Evolutionary conservation across 2,329 filamentous ascomycete species (phyloP).

Genomic region (Pestalotiopsis sp.): DNA sequence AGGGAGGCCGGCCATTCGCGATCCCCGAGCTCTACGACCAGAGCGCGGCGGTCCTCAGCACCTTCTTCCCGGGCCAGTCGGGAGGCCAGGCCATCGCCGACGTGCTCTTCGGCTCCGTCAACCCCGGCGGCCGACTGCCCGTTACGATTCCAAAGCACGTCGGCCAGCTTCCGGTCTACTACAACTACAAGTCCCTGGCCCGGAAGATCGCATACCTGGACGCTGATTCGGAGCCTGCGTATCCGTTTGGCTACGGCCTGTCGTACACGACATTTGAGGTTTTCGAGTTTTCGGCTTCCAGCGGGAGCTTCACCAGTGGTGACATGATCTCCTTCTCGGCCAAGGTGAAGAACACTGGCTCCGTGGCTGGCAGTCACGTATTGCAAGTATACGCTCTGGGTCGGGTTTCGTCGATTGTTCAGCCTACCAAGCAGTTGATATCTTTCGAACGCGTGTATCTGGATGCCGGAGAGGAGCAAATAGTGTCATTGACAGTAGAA

Average conservation of each 20-base stretch:
- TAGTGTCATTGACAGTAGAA: constrained; percentile 38
- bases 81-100: constrained; percentile 39
- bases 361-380: constrained; percentile 38
- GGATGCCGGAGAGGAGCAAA: constrained; percentile 31
- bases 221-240: constrained; percentile 30
- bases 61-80: constrained; percentile 38
- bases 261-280: constrained; percentile 36
- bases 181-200: constrained; percentile 36
- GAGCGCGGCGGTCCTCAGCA: constrained; percentile 41
- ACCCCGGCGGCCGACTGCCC: constrained; percentile 37
- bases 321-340: constrained; percentile 39
- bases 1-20: constrained; percentile 44
- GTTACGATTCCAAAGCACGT: constrained; percentile 37
- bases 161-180: constrained; percentile 38
- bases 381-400: constrained; percentile 43
- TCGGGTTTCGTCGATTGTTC: constrained; percentile 41
- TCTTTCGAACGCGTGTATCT: constrained; percentile 44
- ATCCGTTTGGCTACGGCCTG: constrained; percentile 38
- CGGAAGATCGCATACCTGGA: constrained; percentile 33
- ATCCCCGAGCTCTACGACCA: constrained; percentile 42
- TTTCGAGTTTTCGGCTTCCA: constrained; percentile 28
- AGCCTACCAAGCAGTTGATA: constrained; percentile 46
- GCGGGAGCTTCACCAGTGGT: constrained; percentile 22
- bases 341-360: constrained; percentile 36
- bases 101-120: constrained; percentile 34